Percentiles rank a stretch among this genome's conserved stretches.
phyloP scores from a whole-genome alignment of 108 stramenopile species.

The Pseudonitzschia multiseries region DNA sequence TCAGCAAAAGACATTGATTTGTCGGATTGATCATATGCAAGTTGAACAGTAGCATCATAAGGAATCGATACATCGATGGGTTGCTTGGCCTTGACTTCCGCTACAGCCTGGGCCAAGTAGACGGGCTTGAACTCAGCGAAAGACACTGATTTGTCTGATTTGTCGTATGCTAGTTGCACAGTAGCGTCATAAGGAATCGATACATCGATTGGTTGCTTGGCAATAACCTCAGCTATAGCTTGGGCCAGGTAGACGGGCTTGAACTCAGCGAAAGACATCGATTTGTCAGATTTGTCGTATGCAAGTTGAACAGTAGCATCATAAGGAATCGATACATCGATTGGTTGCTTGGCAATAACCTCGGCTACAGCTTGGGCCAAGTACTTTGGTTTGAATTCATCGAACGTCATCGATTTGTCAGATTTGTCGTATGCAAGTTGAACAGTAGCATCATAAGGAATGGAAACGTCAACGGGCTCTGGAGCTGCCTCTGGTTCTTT shows the following conservation, averaged over 20 bases:
- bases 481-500: conserved; percentile 8
- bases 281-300: conserved; percentile 38
- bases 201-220: conserved; percentile 44
- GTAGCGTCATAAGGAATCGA: conserved; percentile 46
- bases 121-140: conserved; percentile 43
- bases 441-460: conserved; percentile 7
- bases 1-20: conserved; percentile 31
- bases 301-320: conserved; percentile 46
- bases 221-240: conserved; percentile 33
- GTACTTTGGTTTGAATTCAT: conserved; percentile 37
- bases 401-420: conserved; percentile 41
- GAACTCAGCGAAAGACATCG: conserved; percentile 36
- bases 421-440: conserved; percentile 39
- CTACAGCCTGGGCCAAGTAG: conserved; percentile 40
- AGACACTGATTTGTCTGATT: conserved; percentile 36
- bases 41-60: conserved; percentile 39
- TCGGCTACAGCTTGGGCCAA: conserved; percentile 37
- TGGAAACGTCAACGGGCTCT: conserved; percentile 30
- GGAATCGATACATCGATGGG: conserved; percentile 36
- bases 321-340: conserved; percentile 47
- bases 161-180: conserved; percentile 45
- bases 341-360: conserved; percentile 41
- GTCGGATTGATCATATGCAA: conserved; percentile 38
- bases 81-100: conserved; percentile 37
- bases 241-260: conserved; percentile 39